phyloP scores from a whole-genome alignment of 2,329 filamentous ascomycete genomes.

The Fusarium ambrosium region DNA sequence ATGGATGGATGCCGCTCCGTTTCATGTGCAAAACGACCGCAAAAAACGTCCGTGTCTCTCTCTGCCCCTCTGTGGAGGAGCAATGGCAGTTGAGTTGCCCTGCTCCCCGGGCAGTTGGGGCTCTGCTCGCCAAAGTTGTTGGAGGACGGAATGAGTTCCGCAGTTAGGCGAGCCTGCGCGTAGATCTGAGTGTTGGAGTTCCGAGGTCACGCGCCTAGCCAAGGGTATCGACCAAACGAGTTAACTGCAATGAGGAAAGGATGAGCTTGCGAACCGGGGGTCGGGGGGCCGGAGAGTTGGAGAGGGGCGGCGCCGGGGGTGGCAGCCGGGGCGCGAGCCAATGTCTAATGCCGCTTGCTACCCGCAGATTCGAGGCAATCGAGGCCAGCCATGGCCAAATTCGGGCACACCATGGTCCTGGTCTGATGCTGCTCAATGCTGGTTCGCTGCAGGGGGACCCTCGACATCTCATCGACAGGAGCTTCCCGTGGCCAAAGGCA shows the following conservation, averaged over 20 bases:
- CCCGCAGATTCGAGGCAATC: conserved; percentile 31
- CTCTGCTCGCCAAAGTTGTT: conserved; percentile 15
- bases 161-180: conserved; percentile 45
- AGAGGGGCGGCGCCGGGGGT: conserved; percentile 25
- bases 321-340: conserved; percentile 20
- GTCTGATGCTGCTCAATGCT: conserved; percentile 38
- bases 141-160: conserved; percentile 41
- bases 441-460: conserved; percentile 31
- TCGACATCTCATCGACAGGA: conserved; percentile 29
- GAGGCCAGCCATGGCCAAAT: conserved; percentile 44
- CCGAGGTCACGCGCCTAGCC: conserved; percentile 45
- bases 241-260: conserved; percentile 17
- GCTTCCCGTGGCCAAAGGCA: conserved; percentile 38
- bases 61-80: conserved; percentile 1
- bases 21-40: conserved; percentile 33
- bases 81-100: background rate
- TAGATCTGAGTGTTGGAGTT: conserved; percentile 29
- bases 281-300: conserved; percentile 11
- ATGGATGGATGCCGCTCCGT: conserved; percentile 16
- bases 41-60: background rate
- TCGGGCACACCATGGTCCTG: conserved; percentile 33
- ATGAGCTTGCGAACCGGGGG: conserved; percentile 28
- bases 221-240: conserved; percentile 19
- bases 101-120: conserved; percentile 3
- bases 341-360: conserved; percentile 36